Conservation (phyloP, 139 green algal genomes). For the Spirogloea muscicola region DNA sequence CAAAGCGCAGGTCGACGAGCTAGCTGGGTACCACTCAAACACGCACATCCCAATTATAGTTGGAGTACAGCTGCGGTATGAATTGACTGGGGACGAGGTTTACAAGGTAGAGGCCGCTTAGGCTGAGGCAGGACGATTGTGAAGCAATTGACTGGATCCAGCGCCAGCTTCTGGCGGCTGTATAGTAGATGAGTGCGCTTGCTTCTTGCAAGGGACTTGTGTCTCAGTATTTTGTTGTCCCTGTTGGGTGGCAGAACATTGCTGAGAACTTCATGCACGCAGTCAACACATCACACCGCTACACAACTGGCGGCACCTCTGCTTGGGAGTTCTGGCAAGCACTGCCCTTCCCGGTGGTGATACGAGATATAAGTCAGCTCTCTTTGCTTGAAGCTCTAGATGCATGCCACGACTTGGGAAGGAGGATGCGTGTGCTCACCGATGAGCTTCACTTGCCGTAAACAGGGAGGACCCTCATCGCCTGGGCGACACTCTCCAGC, state of each 20-base stretch:
- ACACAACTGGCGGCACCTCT: constrained; percentile 36
- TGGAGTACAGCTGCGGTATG: constrained; percentile 40
- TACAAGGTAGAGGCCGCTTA: constrained; percentile 44
- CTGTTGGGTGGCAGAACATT: constrained; percentile 38
- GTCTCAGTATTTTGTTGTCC: too few relatives aligned
- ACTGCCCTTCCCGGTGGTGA: background rate
- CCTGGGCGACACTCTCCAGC: constrained; percentile 8
- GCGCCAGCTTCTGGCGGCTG: too few relatives aligned
- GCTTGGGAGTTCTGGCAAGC: constrained; percentile 39
- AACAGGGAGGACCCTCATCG: constrained; percentile 31
- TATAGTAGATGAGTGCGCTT: too few relatives aligned
- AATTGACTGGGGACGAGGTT: constrained; percentile 23
- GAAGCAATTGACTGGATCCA: too few relatives aligned
- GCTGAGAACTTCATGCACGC: constrained; percentile 29
- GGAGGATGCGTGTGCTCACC: background rate
- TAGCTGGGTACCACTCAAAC: constrained; percentile 36
- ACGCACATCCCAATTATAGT: constrained; percentile 45
- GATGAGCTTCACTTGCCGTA: too few relatives aligned
- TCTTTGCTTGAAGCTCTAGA: too few relatives aligned
- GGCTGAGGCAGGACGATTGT: too few relatives aligned
- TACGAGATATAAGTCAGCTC: too few relatives aligned
- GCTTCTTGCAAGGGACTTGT: too few relatives aligned
- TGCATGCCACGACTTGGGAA: background rate
- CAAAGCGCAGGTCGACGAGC: constrained; percentile 14
- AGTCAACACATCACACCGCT: constrained; percentile 30